Conservation (phyloP, 352 stramenopile species). For the Globisporangium sylvaticum region DNA sequence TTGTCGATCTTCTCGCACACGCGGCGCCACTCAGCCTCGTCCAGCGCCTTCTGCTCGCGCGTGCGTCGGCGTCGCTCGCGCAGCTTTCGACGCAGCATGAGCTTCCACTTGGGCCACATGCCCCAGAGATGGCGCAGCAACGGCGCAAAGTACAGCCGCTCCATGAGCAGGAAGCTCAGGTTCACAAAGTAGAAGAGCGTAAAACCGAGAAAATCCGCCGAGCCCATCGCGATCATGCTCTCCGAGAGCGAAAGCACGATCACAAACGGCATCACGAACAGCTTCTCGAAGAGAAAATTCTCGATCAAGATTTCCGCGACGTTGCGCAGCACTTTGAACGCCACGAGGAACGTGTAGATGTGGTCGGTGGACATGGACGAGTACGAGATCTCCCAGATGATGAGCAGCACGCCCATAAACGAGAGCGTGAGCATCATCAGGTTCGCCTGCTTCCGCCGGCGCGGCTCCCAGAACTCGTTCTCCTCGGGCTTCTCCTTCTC, state of each 20-base stretch:
- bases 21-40: slow-evolving; percentile 90
- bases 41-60: slow-evolving; percentile 89
- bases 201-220: slow-evolving; percentile 94
- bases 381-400: slow-evolving; percentile 97
- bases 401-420: slow-evolving; percentile 86
- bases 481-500: slow-evolving; percentile 62
- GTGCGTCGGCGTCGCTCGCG: slow-evolving; percentile 72
- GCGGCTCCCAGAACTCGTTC: slow-evolving; percentile 77
- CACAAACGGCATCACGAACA: slow-evolving; percentile 89
- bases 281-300: slow-evolving; percentile 86
- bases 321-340: slow-evolving; percentile 89
- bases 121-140: slow-evolving; percentile 69
- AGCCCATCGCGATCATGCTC: slow-evolving; percentile 93
- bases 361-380: slow-evolving; percentile 89
- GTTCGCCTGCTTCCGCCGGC: slow-evolving; percentile 90
- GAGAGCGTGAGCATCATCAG: slow-evolving; percentile 84
- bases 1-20: slow-evolving; percentile 95
- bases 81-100: slow-evolving; percentile 80
- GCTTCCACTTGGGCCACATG: slow-evolving; percentile 90
- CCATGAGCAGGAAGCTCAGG: slow-evolving; percentile 88
- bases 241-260: slow-evolving; percentile 90
- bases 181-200: slow-evolving; percentile 94
- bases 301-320: slow-evolving; percentile 83
- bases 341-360: slow-evolving; percentile 89
- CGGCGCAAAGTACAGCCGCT: slow-evolving; percentile 94